Conservation (phyloP, 148 eudicot genomes). For the Vaccinium macrocarpon region DNA sequence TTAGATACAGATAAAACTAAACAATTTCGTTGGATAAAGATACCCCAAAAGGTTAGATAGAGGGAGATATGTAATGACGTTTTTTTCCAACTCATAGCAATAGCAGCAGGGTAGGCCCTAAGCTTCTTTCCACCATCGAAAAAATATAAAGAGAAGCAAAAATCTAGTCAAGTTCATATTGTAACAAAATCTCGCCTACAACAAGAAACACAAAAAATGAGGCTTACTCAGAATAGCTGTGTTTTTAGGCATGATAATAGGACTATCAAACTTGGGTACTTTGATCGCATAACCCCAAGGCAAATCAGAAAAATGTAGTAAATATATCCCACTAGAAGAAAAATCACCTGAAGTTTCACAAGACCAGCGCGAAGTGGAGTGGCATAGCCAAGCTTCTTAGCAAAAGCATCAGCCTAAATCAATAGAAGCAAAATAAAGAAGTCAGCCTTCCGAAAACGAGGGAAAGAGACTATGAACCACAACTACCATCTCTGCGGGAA, state of each 20-base stretch:
- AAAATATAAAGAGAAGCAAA: not conserved
- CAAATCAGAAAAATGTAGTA: not conserved
- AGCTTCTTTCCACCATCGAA: not conserved
- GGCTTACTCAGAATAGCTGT: not conserved
- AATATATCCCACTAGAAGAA: not conserved
- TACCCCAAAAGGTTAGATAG: not conserved
- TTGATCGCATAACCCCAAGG: not conserved
- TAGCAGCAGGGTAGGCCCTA: not conserved
- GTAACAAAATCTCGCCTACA: not conserved
- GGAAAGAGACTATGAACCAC: not conserved
- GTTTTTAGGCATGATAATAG: not conserved
- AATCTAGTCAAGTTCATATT: not conserved
- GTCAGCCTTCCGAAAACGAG: not conserved
- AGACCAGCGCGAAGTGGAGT: slow-evolving; percentile 80
- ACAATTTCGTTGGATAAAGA: not conserved
- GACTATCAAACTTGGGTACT: not conserved
- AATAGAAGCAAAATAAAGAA: not conserved
- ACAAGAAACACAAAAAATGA: not conserved
- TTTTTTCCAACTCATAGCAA: not conserved
- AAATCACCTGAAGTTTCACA: slow-evolving; percentile 81
- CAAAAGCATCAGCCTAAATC: slow-evolving; percentile 93
- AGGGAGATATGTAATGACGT: not conserved
- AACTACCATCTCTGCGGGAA: not conserved
- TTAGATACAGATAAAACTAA: not conserved
- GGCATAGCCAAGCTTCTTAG: slow-evolving; percentile 83